Conservation (phyloP, 768 basidiomycete species). For the Tulasnella sp. region DNA sequence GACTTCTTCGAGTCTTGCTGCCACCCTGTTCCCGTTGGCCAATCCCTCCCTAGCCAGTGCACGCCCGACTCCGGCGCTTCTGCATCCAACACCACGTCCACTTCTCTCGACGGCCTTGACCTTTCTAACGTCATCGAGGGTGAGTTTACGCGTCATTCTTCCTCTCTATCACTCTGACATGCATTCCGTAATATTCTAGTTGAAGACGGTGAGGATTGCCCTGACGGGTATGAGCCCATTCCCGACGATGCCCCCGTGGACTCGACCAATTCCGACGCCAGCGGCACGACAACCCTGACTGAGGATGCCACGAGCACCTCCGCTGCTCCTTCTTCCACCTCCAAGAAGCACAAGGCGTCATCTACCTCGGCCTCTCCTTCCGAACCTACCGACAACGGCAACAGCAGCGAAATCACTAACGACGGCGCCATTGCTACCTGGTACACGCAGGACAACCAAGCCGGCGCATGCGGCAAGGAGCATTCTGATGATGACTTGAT, state of each 20-base stretch:
- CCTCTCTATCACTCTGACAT: background rate
- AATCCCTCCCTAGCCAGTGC: conserved; percentile 26
- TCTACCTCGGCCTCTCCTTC: background rate
- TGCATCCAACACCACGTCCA: conserved; percentile 1
- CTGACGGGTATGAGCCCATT: background rate
- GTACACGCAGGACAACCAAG: conserved; percentile 30
- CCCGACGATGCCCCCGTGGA: background rate
- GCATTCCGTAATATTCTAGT: background rate
- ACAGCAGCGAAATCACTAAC: background rate
- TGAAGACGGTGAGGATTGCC: background rate
- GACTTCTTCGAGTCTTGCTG: conserved; percentile 28
- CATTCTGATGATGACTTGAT: conserved; percentile 29
- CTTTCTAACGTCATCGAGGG: too few relatives aligned
- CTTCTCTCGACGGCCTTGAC: too few relatives aligned
- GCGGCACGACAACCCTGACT: background rate
- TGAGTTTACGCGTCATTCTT: background rate
- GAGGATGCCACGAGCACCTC: background rate
- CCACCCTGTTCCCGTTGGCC: conserved; percentile 26
- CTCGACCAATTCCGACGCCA: background rate
- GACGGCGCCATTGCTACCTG: conserved; percentile 26
- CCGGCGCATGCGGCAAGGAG: conserved; percentile 30
- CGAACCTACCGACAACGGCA: background rate
- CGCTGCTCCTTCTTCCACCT: background rate
- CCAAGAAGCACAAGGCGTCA: background rate
- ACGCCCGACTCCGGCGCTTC: conserved; percentile 20